phyloP scores from a whole-genome alignment of 2,329 filamentous ascomycete genomes.

The Diplocarpon rosae region DNA sequence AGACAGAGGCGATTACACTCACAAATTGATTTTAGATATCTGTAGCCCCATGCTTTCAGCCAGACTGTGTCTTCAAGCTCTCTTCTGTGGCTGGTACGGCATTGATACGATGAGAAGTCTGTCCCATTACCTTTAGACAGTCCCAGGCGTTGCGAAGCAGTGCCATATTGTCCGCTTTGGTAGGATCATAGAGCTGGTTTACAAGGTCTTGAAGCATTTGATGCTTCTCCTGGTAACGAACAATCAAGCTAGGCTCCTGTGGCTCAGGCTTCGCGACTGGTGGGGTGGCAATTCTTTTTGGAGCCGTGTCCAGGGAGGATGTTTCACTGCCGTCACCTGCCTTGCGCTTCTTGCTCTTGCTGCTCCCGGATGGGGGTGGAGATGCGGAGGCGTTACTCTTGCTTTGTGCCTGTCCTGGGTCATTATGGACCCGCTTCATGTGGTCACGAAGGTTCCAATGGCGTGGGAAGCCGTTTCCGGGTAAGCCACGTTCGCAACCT shows the following conservation, averaged over 20 bases:
- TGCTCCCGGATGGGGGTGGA: constrained; percentile 17
- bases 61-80: constrained; percentile 15
- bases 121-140: constrained; percentile 24
- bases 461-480: constrained; percentile 82
- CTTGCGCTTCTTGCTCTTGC: constrained; percentile 25
- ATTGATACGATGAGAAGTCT: constrained; percentile 21
- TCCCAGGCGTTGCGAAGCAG: constrained; percentile 20
- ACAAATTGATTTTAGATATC: constrained; percentile 12
- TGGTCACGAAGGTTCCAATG: constrained; percentile 95
- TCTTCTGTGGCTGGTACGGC: constrained; percentile 12
- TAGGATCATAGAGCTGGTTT: constrained; percentile 23
- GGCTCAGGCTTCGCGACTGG: constrained; percentile 17
- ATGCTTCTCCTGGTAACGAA: constrained; percentile 23
- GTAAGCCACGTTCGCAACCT: constrained; percentile 72
- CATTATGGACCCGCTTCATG: constrained; percentile 86
- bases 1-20: constrained; percentile 5
- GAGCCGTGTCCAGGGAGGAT: constrained; percentile 16
- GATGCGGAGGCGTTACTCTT: constrained; percentile 21
- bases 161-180: constrained; percentile 17
- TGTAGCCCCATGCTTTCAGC: constrained; percentile 16
- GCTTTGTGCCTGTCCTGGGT: constrained; percentile 19
- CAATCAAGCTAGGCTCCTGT: constrained; percentile 21
- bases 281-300: constrained; percentile 20
- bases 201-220: constrained; percentile 19
- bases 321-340: constrained; percentile 18